Percentiles rank a stretch among this genome's conserved stretches.
phyloP scores from a whole-genome alignment of 176 grass and related monocot genomes.

The Zoysia pacifica region DNA sequence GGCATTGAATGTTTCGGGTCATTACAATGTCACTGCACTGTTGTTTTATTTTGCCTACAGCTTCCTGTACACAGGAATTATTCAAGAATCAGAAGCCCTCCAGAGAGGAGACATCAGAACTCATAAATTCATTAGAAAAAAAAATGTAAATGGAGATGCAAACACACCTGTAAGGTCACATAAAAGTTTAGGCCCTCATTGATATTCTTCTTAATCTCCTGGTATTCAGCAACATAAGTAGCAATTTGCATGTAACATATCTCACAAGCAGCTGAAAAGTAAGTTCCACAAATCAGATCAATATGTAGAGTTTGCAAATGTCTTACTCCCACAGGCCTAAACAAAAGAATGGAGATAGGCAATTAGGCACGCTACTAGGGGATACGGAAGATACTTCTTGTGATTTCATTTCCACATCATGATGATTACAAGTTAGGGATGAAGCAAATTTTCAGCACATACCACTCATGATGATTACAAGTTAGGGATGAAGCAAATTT shows the following conservation, averaged over 20 bases:
- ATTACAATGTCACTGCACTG: conserved; percentile 91
- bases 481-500: background rate
- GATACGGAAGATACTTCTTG: background rate
- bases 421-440: conserved; percentile 12
- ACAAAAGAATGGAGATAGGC: conserved; percentile 4
- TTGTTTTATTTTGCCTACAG: conserved; percentile 87
- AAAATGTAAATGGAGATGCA: conserved; percentile 32
- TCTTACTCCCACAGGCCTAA: no score
- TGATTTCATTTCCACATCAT: conserved; percentile 22
- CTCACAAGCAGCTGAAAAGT: conserved; percentile 79
- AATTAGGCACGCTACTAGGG: background rate
- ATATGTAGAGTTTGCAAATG: background rate
- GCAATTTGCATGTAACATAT: conserved; percentile 92
- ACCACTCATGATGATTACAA: background rate
- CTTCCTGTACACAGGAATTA: conserved; percentile 62
- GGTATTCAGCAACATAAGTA: conserved; percentile 85
- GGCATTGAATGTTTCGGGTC: conserved; percentile 96
- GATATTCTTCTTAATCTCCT: conserved; percentile 81
- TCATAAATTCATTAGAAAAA: conserved; percentile 19
- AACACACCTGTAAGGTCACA: conserved; percentile 81
- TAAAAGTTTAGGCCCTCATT: conserved; percentile 96
- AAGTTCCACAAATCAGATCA: conserved; percentile 28
- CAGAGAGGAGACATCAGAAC: conserved; percentile 4
- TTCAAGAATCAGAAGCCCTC: conserved; percentile 21
- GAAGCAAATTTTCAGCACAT: background rate